Conservation (phyloP, 2,329 filamentous ascomycete genomes). For the Cladosporium sp. region DNA sequence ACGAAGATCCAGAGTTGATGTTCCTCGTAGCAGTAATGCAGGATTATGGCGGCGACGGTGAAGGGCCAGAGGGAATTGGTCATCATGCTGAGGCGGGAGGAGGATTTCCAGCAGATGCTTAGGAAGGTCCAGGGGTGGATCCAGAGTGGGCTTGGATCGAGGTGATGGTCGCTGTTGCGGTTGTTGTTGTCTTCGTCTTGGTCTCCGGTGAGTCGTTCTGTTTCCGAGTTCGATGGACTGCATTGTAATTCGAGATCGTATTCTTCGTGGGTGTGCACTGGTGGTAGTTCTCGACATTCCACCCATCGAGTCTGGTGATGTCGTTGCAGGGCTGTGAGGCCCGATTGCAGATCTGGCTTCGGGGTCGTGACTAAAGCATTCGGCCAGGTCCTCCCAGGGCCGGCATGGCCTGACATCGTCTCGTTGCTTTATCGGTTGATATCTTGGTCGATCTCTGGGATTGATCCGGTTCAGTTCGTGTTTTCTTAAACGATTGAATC, state of each 20-base stretch:
- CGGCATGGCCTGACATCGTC: too few relatives aligned
- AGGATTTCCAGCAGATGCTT: slow-evolving; percentile 42
- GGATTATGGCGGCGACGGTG: slow-evolving; percentile 43
- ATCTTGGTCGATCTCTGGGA: too few relatives aligned
- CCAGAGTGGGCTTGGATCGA: slow-evolving; percentile 41
- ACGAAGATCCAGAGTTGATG: slow-evolving; percentile 43
- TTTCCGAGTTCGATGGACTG: not conserved
- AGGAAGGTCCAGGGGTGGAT: slow-evolving; percentile 43
- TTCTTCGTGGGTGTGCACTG: not conserved
- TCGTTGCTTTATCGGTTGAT: too few relatives aligned
- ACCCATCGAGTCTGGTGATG: slow-evolving; percentile 10
- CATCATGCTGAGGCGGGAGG: slow-evolving; percentile 42
- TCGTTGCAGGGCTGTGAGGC: not conserved
- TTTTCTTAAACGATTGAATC: too few relatives aligned
- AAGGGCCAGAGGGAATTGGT: slow-evolving; percentile 50
- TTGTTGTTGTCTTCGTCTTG: slow-evolving; percentile 25
- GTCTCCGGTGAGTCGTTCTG: not conserved
- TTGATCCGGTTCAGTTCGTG: too few relatives aligned
- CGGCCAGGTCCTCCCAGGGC: too few relatives aligned
- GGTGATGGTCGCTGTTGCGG: slow-evolving; percentile 44
- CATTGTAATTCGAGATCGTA: slow-evolving; percentile 6
- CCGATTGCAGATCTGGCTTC: not conserved
- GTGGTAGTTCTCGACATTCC: slow-evolving; percentile 5
- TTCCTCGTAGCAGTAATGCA: slow-evolving; percentile 43
- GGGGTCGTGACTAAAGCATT: not conserved